These are phyloP conservation scores for Circinella umbellata DNA, from an alignment of 371 early-diverging fungal species.

Conservation along the genomic window DNA sequence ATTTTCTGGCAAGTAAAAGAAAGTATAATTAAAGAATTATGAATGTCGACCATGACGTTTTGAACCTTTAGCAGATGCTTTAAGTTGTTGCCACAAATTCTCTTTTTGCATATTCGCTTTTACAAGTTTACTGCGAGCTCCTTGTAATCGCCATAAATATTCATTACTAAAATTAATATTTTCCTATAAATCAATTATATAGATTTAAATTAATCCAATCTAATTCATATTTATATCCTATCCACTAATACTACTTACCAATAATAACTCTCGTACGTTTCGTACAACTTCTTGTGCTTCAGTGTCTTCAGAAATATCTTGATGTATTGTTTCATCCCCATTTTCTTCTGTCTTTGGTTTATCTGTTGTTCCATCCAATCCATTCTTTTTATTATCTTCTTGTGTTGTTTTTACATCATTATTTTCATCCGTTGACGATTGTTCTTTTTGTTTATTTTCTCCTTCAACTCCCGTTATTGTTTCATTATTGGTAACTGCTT, in stretches of 20 bases:
- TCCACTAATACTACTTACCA: constrained; percentile 29
- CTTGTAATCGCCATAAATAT: constrained; percentile 45
- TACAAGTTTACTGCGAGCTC: constrained; percentile 50
- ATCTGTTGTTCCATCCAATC: constrained; percentile 2
- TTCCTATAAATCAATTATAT: constrained; percentile 31
- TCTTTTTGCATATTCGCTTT: constrained; percentile 56
- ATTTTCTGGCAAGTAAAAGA: neutral
- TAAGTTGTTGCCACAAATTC: constrained; percentile 47
- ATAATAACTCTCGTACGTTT: constrained; percentile 42
- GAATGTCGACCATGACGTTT: neutral
- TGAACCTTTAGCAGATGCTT: constrained; percentile 34
- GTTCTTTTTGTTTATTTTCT: constrained; percentile 7
- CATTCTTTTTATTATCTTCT: neutral
- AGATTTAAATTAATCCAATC: no score
- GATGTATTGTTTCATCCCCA: constrained; percentile 10
- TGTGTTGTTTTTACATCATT: constrained; percentile 7
- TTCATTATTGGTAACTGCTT: constrained; percentile 12
- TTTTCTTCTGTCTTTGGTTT: constrained; percentile 4
- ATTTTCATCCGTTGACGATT: constrained; percentile 2
- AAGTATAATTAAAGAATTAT: neutral
- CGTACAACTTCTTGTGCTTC: constrained; percentile 44
- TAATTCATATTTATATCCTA: neutral
- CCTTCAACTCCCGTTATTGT: neutral
- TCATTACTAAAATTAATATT: constrained; percentile 60
- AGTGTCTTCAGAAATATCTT: constrained; percentile 23